These are phyloP conservation scores for Pyrrhoderma noxium DNA, from an alignment of 1,284 basidiomycete genomes.

Conservation along the genomic window DNA sequence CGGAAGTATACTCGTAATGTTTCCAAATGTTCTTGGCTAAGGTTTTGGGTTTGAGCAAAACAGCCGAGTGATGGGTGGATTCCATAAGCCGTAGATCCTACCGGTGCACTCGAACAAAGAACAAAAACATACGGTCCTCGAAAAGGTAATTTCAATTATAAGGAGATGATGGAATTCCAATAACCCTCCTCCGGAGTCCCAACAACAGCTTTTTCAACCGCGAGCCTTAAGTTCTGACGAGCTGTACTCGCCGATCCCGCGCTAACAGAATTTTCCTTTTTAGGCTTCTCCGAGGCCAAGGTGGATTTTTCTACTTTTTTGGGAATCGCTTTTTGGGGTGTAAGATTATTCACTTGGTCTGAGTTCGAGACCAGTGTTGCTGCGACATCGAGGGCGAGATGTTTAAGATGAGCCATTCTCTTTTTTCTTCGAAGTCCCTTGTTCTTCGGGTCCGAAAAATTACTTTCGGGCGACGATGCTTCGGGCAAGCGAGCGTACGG, in stretches of 20 bases:
- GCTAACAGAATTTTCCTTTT: neutral
- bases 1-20: too few relatives aligned
- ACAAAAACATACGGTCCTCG: too few relatives aligned
- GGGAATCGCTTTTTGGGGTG: conserved; percentile 8
- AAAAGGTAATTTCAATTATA: too few relatives aligned
- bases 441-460: conserved; percentile 7
- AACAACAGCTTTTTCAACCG: conserved; percentile 35
- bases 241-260: conserved; percentile 4
- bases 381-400: conserved; percentile 44
- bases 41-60: too few relatives aligned
- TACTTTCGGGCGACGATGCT: conserved; percentile 19
- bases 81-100: too few relatives aligned
- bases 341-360: conserved; percentile 4
- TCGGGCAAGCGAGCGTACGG: conserved; percentile 63
- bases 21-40: too few relatives aligned
- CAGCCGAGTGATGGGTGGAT: too few relatives aligned
- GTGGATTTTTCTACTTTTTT: neutral
- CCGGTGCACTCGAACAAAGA: too few relatives aligned
- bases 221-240: conserved; percentile 24
- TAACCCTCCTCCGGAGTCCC: conserved; percentile 36
- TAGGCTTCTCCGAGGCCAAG: neutral
- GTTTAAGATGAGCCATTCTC: conserved; percentile 24
- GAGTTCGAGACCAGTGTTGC: conserved; percentile 24
- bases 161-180: conserved; percentile 28
- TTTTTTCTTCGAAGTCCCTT: conserved; percentile 3